These are phyloP conservation scores for Citrus glauca DNA, from an alignment of 345 rosid genomes.

Conservation along the genomic window DNA sequence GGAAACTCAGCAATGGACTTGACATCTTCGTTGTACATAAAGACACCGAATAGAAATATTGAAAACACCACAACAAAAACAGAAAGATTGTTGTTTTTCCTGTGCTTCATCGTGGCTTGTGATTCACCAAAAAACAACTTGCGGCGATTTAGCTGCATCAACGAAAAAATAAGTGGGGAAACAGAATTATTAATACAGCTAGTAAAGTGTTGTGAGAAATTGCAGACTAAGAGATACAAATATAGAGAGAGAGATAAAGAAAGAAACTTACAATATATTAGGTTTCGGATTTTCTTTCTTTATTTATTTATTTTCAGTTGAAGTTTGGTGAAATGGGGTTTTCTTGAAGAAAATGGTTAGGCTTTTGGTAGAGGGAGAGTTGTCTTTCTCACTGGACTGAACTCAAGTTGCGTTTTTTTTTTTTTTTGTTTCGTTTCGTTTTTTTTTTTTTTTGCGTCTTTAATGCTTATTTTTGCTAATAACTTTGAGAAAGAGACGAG, in stretches of 20 bases:
- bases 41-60: conserved; percentile 58
- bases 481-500: conserved; percentile 26
- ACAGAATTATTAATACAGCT: conserved; percentile 18
- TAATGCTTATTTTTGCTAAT: conserved; percentile 19
- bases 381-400: conserved; percentile 33
- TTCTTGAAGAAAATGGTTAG: conserved; percentile 44
- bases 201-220: conserved; percentile 24
- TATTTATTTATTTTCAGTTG: conserved; percentile 18
- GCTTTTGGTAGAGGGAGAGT: conserved; percentile 50
- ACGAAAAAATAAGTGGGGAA: not conserved
- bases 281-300: not conserved
- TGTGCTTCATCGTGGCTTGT: conserved; percentile 70
- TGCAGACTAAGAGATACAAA: conserved; percentile 10
- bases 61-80: conserved; percentile 55
- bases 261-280: conserved; percentile 1
- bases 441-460: no score
- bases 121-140: conserved; percentile 36
- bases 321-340: conserved; percentile 65
- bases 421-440: not conserved
- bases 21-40: conserved; percentile 65
- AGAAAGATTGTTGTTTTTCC: conserved; percentile 58
- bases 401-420: not conserved
- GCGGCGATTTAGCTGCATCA: conserved; percentile 43
- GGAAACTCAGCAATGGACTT: conserved; percentile 72
- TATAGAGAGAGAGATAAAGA: conserved; percentile 1